These are phyloP conservation scores for Eutrema heterophyllum DNA, from an alignment of 345 rosid genomes.

Conservation along the genomic window DNA sequence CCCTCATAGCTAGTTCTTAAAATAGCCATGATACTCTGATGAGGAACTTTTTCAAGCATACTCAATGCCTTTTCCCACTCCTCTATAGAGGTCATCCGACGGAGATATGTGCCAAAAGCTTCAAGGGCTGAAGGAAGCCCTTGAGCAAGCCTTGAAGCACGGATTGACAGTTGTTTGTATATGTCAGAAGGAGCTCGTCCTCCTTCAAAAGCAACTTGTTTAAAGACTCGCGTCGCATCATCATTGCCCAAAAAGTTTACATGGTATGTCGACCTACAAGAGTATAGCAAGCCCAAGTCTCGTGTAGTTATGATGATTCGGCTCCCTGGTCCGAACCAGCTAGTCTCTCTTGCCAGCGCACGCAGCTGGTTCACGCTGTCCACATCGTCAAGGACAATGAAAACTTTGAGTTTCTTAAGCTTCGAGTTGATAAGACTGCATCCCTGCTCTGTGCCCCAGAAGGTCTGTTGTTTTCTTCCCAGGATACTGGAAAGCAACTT, in stretches of 20 bases:
- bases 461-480: not conserved
- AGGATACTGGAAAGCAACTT: not conserved
- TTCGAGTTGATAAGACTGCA: not conserved
- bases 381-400: constrained; percentile 19
- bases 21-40: not conserved
- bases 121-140: constrained; percentile 19
- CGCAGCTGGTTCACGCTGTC: not conserved
- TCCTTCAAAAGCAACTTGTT: constrained; percentile 13
- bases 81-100: not conserved
- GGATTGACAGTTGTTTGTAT: not conserved
- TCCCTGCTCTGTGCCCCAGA: not conserved
- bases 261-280: not conserved
- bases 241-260: not conserved
- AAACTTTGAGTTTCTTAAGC: not conserved
- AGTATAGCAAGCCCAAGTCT: constrained; percentile 1
- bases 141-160: constrained; percentile 18
- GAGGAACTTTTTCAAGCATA: not conserved
- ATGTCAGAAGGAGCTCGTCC: not conserved
- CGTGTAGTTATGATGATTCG: constrained; percentile 21
- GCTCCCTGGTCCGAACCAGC: constrained; percentile 24
- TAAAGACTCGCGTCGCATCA: not conserved
- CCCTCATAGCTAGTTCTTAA: not conserved
- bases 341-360: constrained; percentile 1
- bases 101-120: not conserved
- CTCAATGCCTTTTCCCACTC: constrained; percentile 1